A percentile compares a stretch with the other conserved stretches of the same genome.
These are phyloP conservation scores for Candida hungchunana DNA, from an alignment of 805 yeast species.

Conservation along the genomic window DNA sequence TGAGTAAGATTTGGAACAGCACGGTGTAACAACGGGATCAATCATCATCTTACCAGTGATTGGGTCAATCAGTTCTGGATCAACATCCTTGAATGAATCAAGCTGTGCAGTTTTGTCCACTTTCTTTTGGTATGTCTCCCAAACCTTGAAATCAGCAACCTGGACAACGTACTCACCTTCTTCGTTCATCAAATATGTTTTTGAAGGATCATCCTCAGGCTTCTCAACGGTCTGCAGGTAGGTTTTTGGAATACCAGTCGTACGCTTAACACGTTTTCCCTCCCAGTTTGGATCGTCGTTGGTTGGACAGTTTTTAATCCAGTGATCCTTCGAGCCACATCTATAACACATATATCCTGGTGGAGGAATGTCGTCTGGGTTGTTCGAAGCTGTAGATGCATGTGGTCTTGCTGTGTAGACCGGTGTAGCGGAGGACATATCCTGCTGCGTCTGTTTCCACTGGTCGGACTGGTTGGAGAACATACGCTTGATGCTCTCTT, in stretches of 20 bases:
- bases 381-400: conserved; percentile 18
- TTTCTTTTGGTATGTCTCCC: conserved; percentile 82
- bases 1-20: conserved; percentile 61
- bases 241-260: conserved; percentile 96
- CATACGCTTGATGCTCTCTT: conserved; percentile 85
- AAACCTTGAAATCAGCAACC: conserved; percentile 88
- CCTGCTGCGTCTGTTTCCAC: conserved; percentile 93
- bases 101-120: conserved; percentile 22
- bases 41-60: conserved; percentile 56
- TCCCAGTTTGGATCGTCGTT: conserved; percentile 91
- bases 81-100: conserved; percentile 34
- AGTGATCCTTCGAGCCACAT: conserved; percentile 94
- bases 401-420: conserved; percentile 47
- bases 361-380: conserved; percentile 77
- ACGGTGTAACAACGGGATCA: conserved; percentile 78
- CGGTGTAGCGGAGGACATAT: conserved; percentile 80
- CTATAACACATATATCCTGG: conserved; percentile 95
- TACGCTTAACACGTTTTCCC: conserved; percentile 82
- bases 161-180: conserved; percentile 95
- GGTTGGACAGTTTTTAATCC: conserved; percentile 95
- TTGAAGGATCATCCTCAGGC: conserved; percentile 60
- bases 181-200: conserved; percentile 79
- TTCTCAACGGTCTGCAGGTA: conserved; percentile 83
- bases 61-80: conserved; percentile 67
- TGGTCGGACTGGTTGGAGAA: conserved; percentile 89